A percentile compares a stretch with the other conserved stretches of the same genome.
Evolutionary conservation across 805 yeast species (phyloP).

Genomic region (Candida lessepsii): DNA sequence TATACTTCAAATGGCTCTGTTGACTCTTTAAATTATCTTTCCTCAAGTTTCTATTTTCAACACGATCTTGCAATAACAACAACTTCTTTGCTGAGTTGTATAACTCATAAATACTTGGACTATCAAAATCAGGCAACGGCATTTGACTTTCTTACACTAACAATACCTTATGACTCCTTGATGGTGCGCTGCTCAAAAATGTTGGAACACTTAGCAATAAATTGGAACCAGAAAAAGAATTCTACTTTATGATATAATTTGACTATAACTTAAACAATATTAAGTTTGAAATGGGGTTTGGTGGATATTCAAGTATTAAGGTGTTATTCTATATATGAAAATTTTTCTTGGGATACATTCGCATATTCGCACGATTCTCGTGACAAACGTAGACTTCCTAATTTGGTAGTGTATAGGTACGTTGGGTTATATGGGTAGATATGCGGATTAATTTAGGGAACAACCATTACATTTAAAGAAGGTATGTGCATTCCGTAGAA

Average conservation of each 20-base stretch:
- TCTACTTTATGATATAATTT: background rate
- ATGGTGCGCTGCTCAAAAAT: no score
- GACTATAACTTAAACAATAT: no score
- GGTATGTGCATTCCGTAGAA: no score
- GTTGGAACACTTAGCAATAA: no score
- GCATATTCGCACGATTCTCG: background rate
- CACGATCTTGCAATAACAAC: constrained; percentile 37
- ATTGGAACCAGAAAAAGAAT: no score
- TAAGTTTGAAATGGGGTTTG: no score
- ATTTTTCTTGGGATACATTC: background rate
- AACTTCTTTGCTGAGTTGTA: constrained; percentile 42
- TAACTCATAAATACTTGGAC: constrained; percentile 41
- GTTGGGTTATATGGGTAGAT: no score
- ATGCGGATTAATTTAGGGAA: no score
- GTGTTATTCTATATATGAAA: no score
- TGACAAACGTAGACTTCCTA: background rate
- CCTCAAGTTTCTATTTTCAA: constrained; percentile 38
- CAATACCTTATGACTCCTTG: no score
- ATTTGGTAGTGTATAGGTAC: background rate
- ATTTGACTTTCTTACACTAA: constrained; percentile 1
- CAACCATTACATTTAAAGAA: no score
- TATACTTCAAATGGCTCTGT: constrained; percentile 20
- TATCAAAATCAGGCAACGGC: constrained; percentile 15
- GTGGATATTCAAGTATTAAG: no score
- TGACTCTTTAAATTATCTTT: constrained; percentile 30